Evolutionary conservation across 352 stramenopile species (phyloP).

Genomic region (Albugo laibachii): DNA sequence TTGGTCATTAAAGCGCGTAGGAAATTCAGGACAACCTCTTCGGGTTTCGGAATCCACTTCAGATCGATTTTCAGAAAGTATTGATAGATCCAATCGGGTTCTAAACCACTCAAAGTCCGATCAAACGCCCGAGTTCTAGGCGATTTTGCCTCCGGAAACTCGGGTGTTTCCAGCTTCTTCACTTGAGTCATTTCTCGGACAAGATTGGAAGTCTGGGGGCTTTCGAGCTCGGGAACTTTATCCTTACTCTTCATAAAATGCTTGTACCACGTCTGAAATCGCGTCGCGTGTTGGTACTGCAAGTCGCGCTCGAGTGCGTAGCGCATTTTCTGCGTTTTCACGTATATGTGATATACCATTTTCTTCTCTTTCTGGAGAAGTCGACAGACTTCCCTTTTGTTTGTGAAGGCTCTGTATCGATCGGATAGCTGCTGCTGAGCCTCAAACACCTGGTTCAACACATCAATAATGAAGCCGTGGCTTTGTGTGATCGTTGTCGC

Average conservation of each 20-base stretch:
- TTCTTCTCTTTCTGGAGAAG: slow-evolving; percentile 32
- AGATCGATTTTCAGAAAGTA: slow-evolving; percentile 12
- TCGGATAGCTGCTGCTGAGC: slow-evolving; percentile 13
- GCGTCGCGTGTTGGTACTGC: slow-evolving; percentile 25
- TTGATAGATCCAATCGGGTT: slow-evolving; percentile 15
- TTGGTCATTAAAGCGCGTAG: slow-evolving; percentile 16
- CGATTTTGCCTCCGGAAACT: background rate
- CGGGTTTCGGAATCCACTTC: slow-evolving; percentile 18
- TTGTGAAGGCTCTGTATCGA: slow-evolving; percentile 19
- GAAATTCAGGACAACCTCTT: slow-evolving; percentile 15
- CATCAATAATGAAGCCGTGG: slow-evolving; percentile 24
- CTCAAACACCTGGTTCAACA: slow-evolving; percentile 20
- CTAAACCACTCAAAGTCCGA: slow-evolving; percentile 4
- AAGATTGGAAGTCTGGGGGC: background rate
- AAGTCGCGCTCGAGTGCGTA: slow-evolving; percentile 16
- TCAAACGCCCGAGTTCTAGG: background rate
- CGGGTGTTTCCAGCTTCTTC: background rate
- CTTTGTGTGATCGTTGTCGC: slow-evolving; percentile 11
- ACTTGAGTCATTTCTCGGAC: background rate
- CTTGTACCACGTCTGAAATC: slow-evolving; percentile 30
- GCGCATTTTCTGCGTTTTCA: slow-evolving; percentile 8
- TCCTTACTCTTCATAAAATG: slow-evolving; percentile 3
- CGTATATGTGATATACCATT: slow-evolving; percentile 29
- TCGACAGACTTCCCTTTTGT: slow-evolving; percentile 5
- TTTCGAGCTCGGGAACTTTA: background rate